Evolutionary conservation across 805 yeast species (phyloP).

Genomic region (Nadsonia fulvescens): DNA sequence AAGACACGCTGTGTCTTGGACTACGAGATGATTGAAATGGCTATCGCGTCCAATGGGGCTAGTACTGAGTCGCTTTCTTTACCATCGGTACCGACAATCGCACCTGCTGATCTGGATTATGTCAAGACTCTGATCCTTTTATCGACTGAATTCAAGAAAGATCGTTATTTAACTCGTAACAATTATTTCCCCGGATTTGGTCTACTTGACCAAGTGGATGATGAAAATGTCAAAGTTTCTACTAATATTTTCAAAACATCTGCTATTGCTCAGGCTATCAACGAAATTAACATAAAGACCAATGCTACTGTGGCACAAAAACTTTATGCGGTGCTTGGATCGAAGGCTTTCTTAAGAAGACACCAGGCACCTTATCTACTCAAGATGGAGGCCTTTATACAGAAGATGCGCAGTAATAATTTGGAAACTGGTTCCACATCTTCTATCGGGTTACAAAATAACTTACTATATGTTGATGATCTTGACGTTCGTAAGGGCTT

Average conservation of each 20-base stretch:
- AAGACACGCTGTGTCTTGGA: constrained; percentile 36
- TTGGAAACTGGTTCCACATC: constrained; percentile 55
- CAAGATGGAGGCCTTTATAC: constrained; percentile 62
- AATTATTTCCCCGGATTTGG: constrained; percentile 31
- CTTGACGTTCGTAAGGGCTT: constrained; percentile 48
- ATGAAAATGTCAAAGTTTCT: constrained; percentile 56
- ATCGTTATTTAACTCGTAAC: constrained; percentile 26
- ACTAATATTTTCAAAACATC: constrained; percentile 48
- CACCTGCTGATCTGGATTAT: constrained; percentile 46
- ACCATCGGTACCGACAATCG: too few species aligned
- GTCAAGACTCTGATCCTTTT: constrained; percentile 45
- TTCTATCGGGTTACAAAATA: constrained; percentile 51
- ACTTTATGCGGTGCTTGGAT: constrained; percentile 59
- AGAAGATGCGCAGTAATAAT: constrained; percentile 36
- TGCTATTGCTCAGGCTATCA: constrained; percentile 3
- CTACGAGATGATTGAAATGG: constrained; percentile 8
- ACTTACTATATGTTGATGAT: constrained; percentile 48
- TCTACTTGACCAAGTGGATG: constrained; percentile 66
- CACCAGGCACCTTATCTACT: constrained; percentile 71
- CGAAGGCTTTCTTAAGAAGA: constrained; percentile 67
- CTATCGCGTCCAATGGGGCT: constrained; percentile 6
- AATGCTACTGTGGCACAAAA: constrained; percentile 75
- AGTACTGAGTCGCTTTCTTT: constrained; percentile 5
- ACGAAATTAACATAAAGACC: constrained; percentile 65
- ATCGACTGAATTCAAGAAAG: constrained; percentile 52